Percentiles rank a stretch among this genome's conserved stretches.
phyloP scores from a whole-genome alignment of 169 alveolate species.

The Plasmodium knowlesi region DNA sequence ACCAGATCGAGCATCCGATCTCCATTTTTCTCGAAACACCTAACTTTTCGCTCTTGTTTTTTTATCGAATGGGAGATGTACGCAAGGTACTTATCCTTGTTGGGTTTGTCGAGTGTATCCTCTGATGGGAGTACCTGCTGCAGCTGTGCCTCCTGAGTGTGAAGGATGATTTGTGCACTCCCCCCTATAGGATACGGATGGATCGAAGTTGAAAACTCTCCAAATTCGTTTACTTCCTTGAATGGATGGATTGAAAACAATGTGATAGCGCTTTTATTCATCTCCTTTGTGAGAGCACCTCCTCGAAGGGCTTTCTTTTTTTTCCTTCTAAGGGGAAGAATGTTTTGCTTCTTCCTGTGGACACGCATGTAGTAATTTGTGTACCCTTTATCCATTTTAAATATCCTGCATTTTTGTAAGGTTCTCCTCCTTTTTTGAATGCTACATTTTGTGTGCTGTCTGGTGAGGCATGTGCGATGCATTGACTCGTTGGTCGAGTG shows the following conservation, averaged over 20 bases:
- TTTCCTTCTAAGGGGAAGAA: background rate
- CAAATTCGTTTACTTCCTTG: background rate
- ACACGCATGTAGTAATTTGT: background rate
- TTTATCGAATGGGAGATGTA: slow-evolving; percentile 23
- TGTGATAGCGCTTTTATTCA: background rate
- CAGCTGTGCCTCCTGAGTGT: background rate
- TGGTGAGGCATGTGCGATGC: background rate
- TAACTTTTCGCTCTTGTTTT: slow-evolving; percentile 12
- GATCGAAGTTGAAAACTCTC: background rate
- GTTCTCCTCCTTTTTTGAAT: background rate
- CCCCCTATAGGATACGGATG: background rate
- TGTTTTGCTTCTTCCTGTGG: background rate
- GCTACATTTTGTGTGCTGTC: background rate
- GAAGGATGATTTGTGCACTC: background rate
- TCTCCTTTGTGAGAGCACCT: background rate
- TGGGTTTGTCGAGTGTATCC: background rate
- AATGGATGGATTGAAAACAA: background rate
- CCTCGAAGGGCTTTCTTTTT: background rate
- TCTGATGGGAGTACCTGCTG: background rate
- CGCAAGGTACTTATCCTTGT: background rate
- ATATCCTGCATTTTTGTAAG: background rate
- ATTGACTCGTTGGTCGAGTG: background rate
- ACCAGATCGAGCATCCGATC: slow-evolving; percentile 15
- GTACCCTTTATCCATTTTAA: background rate
- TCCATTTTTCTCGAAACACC: slow-evolving; percentile 9